These are phyloP conservation scores for Spergularia marina DNA, from an alignment of 148 eudicot genomes.

Conservation along the genomic window DNA sequence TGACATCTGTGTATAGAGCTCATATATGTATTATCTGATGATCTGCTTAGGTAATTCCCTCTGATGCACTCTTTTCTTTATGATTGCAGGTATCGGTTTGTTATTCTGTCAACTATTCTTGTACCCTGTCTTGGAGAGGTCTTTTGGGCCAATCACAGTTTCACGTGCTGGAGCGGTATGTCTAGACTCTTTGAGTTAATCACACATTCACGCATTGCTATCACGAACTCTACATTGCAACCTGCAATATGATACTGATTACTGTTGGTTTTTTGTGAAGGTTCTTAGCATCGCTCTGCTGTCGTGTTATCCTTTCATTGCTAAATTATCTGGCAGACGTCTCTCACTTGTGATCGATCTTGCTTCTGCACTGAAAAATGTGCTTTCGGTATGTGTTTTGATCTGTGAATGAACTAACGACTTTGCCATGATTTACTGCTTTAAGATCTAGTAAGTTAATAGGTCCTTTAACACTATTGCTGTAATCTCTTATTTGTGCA, in stretches of 20 bases:
- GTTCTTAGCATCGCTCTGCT: constrained; percentile 31
- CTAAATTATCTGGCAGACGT: constrained; percentile 26
- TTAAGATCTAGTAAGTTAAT: no score
- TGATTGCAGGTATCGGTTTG: constrained; percentile 32
- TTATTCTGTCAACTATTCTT: constrained; percentile 35
- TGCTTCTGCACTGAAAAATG: constrained; percentile 33
- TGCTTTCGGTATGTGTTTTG: constrained; percentile 31
- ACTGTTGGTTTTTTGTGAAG: constrained; percentile 26
- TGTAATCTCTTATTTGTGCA: neutral
- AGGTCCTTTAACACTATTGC: no score
- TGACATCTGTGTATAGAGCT: neutral
- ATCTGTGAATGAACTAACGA: neutral
- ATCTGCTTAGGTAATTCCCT: neutral
- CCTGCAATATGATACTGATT: neutral
- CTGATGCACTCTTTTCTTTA: constrained; percentile 8
- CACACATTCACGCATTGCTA: neutral
- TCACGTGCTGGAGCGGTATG: constrained; percentile 39
- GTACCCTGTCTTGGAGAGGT: constrained; percentile 34
- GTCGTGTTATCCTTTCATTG: constrained; percentile 34
- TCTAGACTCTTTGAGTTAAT: constrained; percentile 1
- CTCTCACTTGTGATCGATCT: constrained; percentile 29
- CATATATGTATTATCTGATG: neutral
- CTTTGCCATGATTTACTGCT: neutral
- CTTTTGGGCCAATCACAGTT: constrained; percentile 32
- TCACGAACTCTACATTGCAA: neutral